Base-by-base conservation (phyloP, 1,284 basidiomycete species). In the Moesziomyces globuligerus region DNA sequence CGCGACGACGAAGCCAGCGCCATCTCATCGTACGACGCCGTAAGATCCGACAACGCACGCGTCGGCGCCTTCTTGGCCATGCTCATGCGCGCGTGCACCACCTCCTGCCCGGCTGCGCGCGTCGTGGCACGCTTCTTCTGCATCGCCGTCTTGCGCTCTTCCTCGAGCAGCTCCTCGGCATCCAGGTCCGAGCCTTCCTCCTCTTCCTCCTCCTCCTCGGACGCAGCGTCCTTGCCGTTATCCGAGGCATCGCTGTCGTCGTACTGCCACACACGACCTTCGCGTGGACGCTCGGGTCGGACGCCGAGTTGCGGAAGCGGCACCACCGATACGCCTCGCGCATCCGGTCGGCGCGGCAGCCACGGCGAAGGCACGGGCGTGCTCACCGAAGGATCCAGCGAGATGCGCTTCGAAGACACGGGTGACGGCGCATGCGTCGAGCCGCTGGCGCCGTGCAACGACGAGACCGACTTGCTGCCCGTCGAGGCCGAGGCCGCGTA, bases 91-190 rank as follows among this genome's bases (percentile, higher is more conserved):
- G 68, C 56, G n/a, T 74, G 71, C 17, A 79, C 69, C 23, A 80
- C 52, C 54, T 81, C 80, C 32, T 78, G 75, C 7, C 72, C 77
- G 8, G 80, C 80, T 15, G 80, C 80, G 3, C 67, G 64, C 37
- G 79, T 75, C 26, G 80, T 81, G 7, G 78, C 78, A 28, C 76
- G 72, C 58, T 78, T 77, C 72, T 75, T 71, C 41, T 76, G 76
- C 58, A 75, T 69, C 4, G 64, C 71, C 51, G 74, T 74, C 38
- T 71, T 70, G 38, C 71, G 55, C 52, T 74, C 66, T 48, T 77
- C 75, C 47, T 75, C 76, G 15, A 75, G 71, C 49, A 72, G 45
- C 69, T 79, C 75, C 24, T 79, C 78, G 13, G 71, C 65, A 41
- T 74, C 65, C 48, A 75, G 61, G 26, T 69, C 68, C 25, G 64